Conservation (phyloP, 2,329 filamentous ascomycete genomes). For the Amesomyces nigricolor region DNA sequence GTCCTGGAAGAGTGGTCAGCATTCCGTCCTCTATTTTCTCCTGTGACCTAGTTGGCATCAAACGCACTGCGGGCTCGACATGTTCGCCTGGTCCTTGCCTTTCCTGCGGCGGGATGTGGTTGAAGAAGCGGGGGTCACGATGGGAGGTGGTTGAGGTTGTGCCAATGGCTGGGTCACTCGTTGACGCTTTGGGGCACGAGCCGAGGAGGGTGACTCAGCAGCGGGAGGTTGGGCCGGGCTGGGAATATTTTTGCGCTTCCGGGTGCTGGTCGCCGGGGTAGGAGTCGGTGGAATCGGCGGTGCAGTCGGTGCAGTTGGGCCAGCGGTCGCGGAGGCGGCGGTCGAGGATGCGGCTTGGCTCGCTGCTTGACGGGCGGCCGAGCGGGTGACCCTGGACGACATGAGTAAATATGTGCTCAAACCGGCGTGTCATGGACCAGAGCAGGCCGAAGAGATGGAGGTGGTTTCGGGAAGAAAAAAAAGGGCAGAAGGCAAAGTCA, state of each 20-base stretch:
- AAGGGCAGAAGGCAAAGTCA: constrained; percentile 5
- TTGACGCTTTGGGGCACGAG: constrained; percentile 65
- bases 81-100: constrained; percentile 56
- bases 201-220: constrained; percentile 32
- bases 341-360: constrained; percentile 43
- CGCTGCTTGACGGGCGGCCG: constrained; percentile 84
- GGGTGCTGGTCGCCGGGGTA: constrained; percentile 40
- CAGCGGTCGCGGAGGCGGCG: constrained; percentile 33
- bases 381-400: constrained; percentile 94
- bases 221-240: constrained; percentile 36
- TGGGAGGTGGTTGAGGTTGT: constrained; percentile 31
- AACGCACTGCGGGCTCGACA: constrained; percentile 68
- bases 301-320: constrained; percentile 37
- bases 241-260: constrained; percentile 70
- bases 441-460: constrained; percentile 26
- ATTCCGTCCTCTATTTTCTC: constrained; percentile 4
- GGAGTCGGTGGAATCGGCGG: constrained; percentile 36
- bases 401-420: constrained; percentile 59
- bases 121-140: constrained; percentile 33
- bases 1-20: constrained; percentile 26
- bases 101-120: constrained; percentile 49
- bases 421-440: constrained; percentile 19
- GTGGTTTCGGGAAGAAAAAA: constrained; percentile 14
- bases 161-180: constrained; percentile 51
- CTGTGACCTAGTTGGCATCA: not conserved